Evolutionary conservation across 495 filamentous ascomycete genomes (phyloP).

Genomic region (Lophiotrema nucula): DNA sequence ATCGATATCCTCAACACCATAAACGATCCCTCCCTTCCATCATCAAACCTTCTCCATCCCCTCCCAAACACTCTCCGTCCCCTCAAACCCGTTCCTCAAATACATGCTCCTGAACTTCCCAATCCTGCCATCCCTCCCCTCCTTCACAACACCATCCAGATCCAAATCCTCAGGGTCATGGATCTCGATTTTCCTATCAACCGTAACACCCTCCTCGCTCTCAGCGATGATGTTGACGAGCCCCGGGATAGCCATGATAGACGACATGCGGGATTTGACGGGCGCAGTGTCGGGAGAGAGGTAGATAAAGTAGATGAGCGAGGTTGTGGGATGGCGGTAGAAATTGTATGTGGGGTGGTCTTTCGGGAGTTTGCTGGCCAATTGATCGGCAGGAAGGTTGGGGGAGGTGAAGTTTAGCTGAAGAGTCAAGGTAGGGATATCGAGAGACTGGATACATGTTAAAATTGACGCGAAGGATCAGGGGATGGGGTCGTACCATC

Average conservation of each 20-base stretch:
- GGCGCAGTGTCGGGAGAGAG: slow-evolving; percentile 13
- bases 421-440: slow-evolving; percentile 10
- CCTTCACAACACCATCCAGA: not conserved
- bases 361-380: slow-evolving; percentile 3
- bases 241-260: slow-evolving; percentile 18
- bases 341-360: slow-evolving; percentile 18
- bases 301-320: slow-evolving; percentile 16
- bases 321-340: slow-evolving; percentile 7
- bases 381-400: not conserved
- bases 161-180: slow-evolving; percentile 18
- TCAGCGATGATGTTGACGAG: slow-evolving; percentile 26
- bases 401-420: slow-evolving; percentile 1
- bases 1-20: too few relatives aligned
- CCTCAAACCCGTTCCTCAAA: not conserved
- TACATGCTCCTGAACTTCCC: slow-evolving; percentile 10
- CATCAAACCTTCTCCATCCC: too few relatives aligned
- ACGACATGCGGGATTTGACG: slow-evolving; percentile 19
- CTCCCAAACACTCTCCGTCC: slow-evolving; percentile 16
- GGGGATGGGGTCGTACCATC: too few relatives aligned
- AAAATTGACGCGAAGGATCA: not conserved
- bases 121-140: slow-evolving; percentile 1
- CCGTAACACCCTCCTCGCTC: slow-evolving; percentile 9
- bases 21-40: too few relatives aligned
- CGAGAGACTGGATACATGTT: slow-evolving; percentile 1
- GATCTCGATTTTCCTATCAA: slow-evolving; percentile 24